Evolutionary conservation across 345 rosid species (phyloP).

Genomic region (Mercurialis annua): DNA sequence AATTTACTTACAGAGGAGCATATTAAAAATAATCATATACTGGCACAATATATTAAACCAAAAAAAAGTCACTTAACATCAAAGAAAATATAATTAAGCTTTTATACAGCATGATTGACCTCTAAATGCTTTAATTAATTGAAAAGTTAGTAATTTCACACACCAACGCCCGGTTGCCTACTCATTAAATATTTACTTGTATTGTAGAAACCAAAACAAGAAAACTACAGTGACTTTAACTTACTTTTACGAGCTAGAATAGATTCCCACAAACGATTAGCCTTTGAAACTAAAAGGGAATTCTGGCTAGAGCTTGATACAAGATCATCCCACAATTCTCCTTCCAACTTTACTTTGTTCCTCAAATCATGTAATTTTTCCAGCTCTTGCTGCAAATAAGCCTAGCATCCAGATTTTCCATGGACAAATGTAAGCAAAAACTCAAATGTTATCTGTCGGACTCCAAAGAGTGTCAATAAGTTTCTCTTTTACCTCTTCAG

Average conservation of each 20-base stretch:
- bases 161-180: no score
- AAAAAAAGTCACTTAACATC: neutral
- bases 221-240: slow-evolving; percentile 13
- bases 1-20: no score
- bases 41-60: no score
- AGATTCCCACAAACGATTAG: slow-evolving; percentile 92
- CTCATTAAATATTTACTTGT: no score
- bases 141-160: no score
- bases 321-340: slow-evolving; percentile 97
- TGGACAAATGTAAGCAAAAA: slow-evolving; percentile 15
- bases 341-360: slow-evolving; percentile 96
- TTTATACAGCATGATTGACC: no score
- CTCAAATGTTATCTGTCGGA: neutral
- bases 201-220: neutral
- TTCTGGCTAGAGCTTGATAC: slow-evolving; percentile 94
- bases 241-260: slow-evolving; percentile 86
- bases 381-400: slow-evolving; percentile 95
- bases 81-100: neutral
- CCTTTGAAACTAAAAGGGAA: slow-evolving; percentile 92
- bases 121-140: no score
- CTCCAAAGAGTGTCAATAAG: slow-evolving; percentile 4
- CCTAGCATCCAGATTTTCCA: slow-evolving; percentile 53
- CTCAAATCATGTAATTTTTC: slow-evolving; percentile 92
- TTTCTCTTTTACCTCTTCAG: slow-evolving; percentile 75
- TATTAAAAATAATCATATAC: no score